phyloP scores from a whole-genome alignment of 768 basidiomycete species.

The Astraeus odoratus region DNA sequence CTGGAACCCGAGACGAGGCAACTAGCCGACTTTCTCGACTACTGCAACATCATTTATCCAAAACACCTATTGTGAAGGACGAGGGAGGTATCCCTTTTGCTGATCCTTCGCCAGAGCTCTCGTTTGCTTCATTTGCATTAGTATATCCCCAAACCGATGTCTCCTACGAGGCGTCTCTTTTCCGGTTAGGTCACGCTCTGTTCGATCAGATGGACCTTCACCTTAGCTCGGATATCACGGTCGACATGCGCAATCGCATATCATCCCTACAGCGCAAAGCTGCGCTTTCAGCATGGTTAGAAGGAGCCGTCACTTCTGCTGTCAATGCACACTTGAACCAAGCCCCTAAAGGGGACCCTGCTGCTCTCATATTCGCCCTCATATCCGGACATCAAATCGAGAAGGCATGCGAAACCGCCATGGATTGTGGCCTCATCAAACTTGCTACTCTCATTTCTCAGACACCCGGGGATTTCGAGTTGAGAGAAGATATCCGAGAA shows the following conservation, averaged over 20 bases:
- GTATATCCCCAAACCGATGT: slow-evolving; percentile 67
- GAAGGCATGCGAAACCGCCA: slow-evolving; percentile 67
- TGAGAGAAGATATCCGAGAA: slow-evolving; percentile 60
- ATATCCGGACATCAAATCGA: slow-evolving; percentile 88
- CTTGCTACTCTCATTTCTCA: slow-evolving; percentile 88
- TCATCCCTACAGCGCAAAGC: slow-evolving; percentile 63
- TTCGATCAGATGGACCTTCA: slow-evolving; percentile 79
- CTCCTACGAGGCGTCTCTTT: slow-evolving; percentile 71
- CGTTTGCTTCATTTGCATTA: slow-evolving; percentile 71
- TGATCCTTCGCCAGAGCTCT: slow-evolving; percentile 52
- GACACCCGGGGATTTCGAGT: slow-evolving; percentile 69
- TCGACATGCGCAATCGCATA: slow-evolving; percentile 58
- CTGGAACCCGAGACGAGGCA: slow-evolving; percentile 26
- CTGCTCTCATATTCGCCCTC: slow-evolving; percentile 61
- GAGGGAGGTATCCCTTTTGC: slow-evolving; percentile 67
- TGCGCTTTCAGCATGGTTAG: slow-evolving; percentile 80
- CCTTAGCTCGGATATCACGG: slow-evolving; percentile 45
- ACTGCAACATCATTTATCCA: slow-evolving; percentile 68
- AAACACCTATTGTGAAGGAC: slow-evolving; percentile 65
- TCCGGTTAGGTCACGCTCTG: slow-evolving; percentile 81
- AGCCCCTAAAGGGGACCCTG: slow-evolving; percentile 35
- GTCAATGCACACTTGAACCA: slow-evolving; percentile 69
- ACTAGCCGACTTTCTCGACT: slow-evolving; percentile 49
- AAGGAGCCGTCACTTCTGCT: slow-evolving; percentile 56
- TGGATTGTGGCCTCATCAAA: slow-evolving; percentile 71